Evolutionary conservation across 2,329 filamentous ascomycete species (phyloP).

Genomic region (Colletotrichum aenigma): DNA sequence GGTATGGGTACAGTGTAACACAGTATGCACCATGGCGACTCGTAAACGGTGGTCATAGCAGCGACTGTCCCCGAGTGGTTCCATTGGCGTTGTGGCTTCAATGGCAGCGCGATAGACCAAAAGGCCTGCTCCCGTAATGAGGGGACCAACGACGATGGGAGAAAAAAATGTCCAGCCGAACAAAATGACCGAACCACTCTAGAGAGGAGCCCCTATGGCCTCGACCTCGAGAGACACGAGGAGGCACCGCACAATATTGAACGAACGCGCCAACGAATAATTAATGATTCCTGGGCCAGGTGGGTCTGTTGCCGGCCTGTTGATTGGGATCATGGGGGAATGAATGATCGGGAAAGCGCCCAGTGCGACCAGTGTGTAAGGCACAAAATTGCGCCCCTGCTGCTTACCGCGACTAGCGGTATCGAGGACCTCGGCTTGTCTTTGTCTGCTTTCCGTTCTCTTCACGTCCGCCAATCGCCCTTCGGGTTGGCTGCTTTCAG

Average conservation of each 20-base stretch:
- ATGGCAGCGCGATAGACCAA: not conserved
- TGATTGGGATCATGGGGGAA: constrained; percentile 9
- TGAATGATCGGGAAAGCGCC: constrained; percentile 26
- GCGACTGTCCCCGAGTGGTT: not conserved
- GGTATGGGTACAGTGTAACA: not conserved
- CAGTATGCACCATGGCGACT: not conserved
- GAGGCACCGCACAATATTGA: not conserved
- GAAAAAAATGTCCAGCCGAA: not conserved
- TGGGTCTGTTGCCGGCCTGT: not conserved
- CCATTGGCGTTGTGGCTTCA: not conserved
- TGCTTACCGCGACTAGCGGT: constrained; percentile 11
- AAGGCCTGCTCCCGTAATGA: not conserved
- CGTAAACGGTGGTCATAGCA: not conserved
- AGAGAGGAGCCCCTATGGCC: not conserved
- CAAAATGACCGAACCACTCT: not conserved
- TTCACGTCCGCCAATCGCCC: not conserved
- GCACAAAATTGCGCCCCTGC: not conserved
- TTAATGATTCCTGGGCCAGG: constrained; percentile 8
- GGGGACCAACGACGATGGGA: not conserved
- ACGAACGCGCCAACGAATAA: constrained; percentile 9
- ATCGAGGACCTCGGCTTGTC: constrained; percentile 12
- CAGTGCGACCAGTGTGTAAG: constrained; percentile 23
- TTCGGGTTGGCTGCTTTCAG: constrained; percentile 7
- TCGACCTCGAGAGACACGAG: not conserved
- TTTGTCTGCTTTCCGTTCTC: not conserved